Evolutionary conservation across 83 land plant genomes (phyloP), one percentile per base, ranked within the genome.

Genomic region (Larix sibirica): DNA sequence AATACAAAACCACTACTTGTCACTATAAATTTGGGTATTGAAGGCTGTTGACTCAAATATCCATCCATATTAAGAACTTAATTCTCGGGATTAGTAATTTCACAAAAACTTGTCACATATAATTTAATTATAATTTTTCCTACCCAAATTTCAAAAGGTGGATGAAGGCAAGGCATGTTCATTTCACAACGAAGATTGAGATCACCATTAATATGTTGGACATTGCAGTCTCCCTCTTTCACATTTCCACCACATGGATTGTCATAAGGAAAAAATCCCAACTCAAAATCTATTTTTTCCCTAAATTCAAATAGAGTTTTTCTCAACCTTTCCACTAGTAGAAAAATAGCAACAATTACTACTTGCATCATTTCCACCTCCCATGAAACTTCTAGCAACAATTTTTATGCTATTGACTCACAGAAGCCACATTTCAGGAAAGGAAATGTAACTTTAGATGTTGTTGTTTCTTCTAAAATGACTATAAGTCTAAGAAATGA

Each of bases 281-380:
- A 54, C 28, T 84, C 85, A 3, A 62, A 83, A 84, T 84, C 85
- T 9, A 84, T 84, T 23, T 83, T 42, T 13, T 77, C 85, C 50
- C 85, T 26, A 10, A 84, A 84, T 21, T 84, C 85, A 26, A 83
- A 42, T 13, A 84, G 82, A 20, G 69, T 6, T 24, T 14, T 47
- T 33, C 74, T 38, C 26, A 84, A 62, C 6, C 85, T 81, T 7
- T 14, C 20, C 13, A 84, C 85, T 28, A 28, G 28, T 28, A 28
- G 28, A 28, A 28, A 28, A 28, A 28, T 28, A 28, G 28, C 28
- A 28, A 28, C 28, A 28, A 28, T 28, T 28, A 28, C 28, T 28
- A 28, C 28, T 28, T 28, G 28, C 28, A 28, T 28, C 28, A 28
- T 28, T 28, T 28, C 28, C 28, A 28, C 28, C 28, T 28, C 28